These are phyloP conservation scores for Rhodomyrtus tomentosa DNA, from an alignment of 345 rosid genomes.

Conservation along the genomic window DNA sequence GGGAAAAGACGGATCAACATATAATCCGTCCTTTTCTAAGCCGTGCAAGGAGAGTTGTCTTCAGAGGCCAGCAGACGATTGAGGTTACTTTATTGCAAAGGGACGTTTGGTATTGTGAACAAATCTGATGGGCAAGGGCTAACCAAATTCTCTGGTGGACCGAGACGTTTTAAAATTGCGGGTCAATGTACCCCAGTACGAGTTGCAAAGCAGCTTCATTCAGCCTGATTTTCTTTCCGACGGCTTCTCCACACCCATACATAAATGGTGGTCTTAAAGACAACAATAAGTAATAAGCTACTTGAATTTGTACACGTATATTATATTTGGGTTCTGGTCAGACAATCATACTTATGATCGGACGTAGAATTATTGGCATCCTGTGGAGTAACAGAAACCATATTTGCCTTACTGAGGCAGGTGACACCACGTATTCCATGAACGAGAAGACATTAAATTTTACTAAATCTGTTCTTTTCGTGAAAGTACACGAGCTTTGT, in stretches of 20 bases:
- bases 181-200: neutral
- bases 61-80: neutral
- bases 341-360: neutral
- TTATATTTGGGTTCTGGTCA: neutral
- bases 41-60: neutral
- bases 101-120: neutral
- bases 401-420: neutral
- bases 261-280: neutral
- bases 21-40: neutral
- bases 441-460: neutral
- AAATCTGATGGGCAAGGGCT: neutral
- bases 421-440: neutral
- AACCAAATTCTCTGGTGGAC: neutral
- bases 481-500: neutral
- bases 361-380: neutral
- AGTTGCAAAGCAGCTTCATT: neutral
- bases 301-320: neutral
- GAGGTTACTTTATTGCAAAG: neutral
- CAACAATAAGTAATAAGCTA: neutral
- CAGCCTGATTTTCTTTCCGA: neutral
- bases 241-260: neutral
- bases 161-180: neutral
- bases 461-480: neutral
- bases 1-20: neutral
- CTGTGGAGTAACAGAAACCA: neutral